Conservation (phyloP, 768 basidiomycete genomes). For the Dacryopinax primogenitus region DNA sequence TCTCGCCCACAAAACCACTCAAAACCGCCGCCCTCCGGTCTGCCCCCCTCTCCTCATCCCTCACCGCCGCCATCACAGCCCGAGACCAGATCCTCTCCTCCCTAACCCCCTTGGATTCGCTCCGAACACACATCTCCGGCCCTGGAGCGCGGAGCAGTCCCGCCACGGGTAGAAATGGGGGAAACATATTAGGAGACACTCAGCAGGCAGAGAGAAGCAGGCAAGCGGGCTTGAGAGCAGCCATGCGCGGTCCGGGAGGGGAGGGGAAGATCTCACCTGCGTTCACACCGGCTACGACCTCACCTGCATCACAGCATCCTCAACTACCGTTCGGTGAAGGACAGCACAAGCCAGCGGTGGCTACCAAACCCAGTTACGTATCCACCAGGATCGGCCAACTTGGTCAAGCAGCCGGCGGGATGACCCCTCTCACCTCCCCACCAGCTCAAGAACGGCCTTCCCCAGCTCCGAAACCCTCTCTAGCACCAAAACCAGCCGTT, state of each 20-base stretch:
- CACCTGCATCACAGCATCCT: background rate
- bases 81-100: slow-evolving; percentile 7
- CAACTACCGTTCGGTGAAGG: background rate
- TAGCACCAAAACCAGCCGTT: background rate
- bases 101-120: background rate
- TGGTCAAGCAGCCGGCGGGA: background rate
- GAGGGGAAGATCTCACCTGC: slow-evolving; percentile 8
- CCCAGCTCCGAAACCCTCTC: background rate
- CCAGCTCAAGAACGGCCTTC: slow-evolving; percentile 6
- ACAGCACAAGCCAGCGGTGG: background rate
- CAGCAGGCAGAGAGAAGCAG: background rate
- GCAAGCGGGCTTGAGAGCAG: background rate
- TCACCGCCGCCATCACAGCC: slow-evolving; percentile 14
- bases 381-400: slow-evolving; percentile 10
- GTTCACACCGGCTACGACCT: background rate
- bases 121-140: background rate
- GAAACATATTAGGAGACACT: background rate
- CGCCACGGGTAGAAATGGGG: background rate
- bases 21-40: slow-evolving; percentile 16
- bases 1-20: slow-evolving; percentile 14
- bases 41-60: slow-evolving; percentile 21
- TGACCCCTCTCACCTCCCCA: background rate
- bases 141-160: background rate
- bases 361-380: slow-evolving; percentile 9
- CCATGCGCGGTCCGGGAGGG: background rate